Evolutionary conservation across 208 protist species (phyloP), one percentile per base, ranked within the genome.

Genomic region (Acanthamoeba healyi): DNA sequence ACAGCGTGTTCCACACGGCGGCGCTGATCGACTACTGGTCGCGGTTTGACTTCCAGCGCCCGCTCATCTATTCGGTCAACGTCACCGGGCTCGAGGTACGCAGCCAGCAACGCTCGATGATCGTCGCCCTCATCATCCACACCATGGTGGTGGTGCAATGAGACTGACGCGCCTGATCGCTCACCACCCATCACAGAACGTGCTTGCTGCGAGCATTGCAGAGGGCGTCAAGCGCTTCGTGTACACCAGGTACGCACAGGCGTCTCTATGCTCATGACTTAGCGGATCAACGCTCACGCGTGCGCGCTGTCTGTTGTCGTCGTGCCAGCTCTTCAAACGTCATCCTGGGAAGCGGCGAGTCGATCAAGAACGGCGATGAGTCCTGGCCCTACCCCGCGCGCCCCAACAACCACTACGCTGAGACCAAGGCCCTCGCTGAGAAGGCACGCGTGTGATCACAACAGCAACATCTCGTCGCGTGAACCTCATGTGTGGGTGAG

Each of bases 1-100:
- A 94, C 17, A 94, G 61, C 3, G 95, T 96, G 26, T 94, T 56
- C 15, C 51, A 1, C 15, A 49, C 26, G 22, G 6, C 79, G 34
- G 79, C 79, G 12, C 26, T 87, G 79, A 7, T 87, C 46, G 40
- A 87, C 79, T 87, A 87, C 79, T 87, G 79, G 79, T 63, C 46
- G 29, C 19, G 79, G 17, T 87, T 44, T 61, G 79, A 87, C 0
- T 1, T 19, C 14, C 15, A 61, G n/a, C 14, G 61, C 79, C 9
- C 29, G 46, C 44, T 87, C 46, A 87, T 61, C 79, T 54, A 44
- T 17, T 1, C 61, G 7, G 79, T 40, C 29, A 87, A 87, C 79
- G 44, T 87, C 12, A 61, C 61, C 44, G 79, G 34, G 22, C 15
- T 70, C 38, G 54, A 90, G 79, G 49, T 79, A n/a, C n/a, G n/a